Evolutionary conservation across 2,329 filamentous ascomycete genomes (phyloP), one percentile per base, ranked within the genome.

Genomic region (Chrysoporthe cubensis): DNA sequence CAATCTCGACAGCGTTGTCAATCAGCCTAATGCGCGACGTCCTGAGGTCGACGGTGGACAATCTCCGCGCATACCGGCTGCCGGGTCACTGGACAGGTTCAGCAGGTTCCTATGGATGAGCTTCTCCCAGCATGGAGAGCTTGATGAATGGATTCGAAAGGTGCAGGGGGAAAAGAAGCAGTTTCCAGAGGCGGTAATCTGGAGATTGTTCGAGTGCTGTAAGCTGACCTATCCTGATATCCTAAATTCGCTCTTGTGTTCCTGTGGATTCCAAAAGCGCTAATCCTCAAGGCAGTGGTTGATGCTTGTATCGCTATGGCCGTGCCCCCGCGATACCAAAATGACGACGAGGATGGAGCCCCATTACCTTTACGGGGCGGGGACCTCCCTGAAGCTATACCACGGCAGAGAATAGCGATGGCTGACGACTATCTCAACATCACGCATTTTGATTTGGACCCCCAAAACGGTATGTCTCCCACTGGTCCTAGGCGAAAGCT

Each of bases 71-170:
- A 18, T 9, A 43, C 14, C 11, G 13, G 42, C 37, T 44, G 50
- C 44, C 50, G 40, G 32, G 46, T 13, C 16, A 5, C 21, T 62
- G 4, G 48, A 57, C 48, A 8, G 3, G 2, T n/a, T 43, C 40
- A n/a, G 21, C 18, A 43, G 44, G 7, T 26, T 58, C 8, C 3
- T 46, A 3, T 67, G 62, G 56, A 52, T 59, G 13, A n/a, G 34
- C 2, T 65, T 37, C 21, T 26, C 62, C 18, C 64, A 56, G 37
- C 44, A 46, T 8, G 66, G 66, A n/a, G 62, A 65, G 11, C 14
- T 67, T n/a, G 44, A 52, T 13, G 6, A 14, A 3, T 67, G 66
- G 66, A 57, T 62, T 42, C 46, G 40, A 14, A 42, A 62, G 21
- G 42, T 21, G 7, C 18, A 21, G n/a, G 3, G 4, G 2, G 11